phyloP scores from a whole-genome alignment of 2,329 filamentous ascomycete genomes.

The Zalaria obscura region DNA sequence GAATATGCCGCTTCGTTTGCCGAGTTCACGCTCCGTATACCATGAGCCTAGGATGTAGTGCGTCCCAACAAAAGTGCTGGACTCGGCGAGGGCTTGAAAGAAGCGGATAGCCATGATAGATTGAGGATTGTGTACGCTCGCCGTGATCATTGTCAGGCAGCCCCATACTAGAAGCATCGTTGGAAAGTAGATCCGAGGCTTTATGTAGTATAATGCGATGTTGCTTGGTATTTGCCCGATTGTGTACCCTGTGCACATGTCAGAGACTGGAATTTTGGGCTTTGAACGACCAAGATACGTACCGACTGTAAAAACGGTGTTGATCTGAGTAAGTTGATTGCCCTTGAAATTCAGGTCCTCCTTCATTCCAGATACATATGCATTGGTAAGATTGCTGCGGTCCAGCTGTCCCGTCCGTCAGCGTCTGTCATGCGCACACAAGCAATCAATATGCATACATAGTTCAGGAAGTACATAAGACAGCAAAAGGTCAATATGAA shows the following conservation, averaged over 20 bases:
- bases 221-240: conserved; percentile 34
- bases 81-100: conserved; percentile 33
- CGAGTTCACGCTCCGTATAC: conserved; percentile 7
- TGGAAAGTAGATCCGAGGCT: conserved; percentile 46
- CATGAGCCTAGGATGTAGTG: conserved; percentile 7
- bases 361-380: conserved; percentile 41
- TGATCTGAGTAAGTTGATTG: conserved; percentile 32
- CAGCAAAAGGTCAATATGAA: conserved; percentile 23
- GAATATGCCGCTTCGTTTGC: conserved; percentile 36
- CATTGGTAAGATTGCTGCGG: conserved; percentile 38
- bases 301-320: conserved; percentile 18
- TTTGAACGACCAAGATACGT: conserved; percentile 37
- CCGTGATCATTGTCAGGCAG: conserved; percentile 46
- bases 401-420: conserved; percentile 23
- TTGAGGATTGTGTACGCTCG: conserved; percentile 34
- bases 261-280: conserved; percentile 47
- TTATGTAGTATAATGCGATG: conserved; percentile 33
- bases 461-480: conserved; percentile 20
- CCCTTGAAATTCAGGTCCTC: conserved; percentile 36
- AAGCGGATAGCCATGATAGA: conserved; percentile 46
- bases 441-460: conserved; percentile 1
- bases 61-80: conserved; percentile 23
- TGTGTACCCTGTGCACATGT: conserved; percentile 34
- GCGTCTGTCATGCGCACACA: neutral
- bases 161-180: conserved; percentile 40